Evolutionary conservation across 306 rosid genomes (phyloP).

Genomic region (Trichosanthes truncata): DNA sequence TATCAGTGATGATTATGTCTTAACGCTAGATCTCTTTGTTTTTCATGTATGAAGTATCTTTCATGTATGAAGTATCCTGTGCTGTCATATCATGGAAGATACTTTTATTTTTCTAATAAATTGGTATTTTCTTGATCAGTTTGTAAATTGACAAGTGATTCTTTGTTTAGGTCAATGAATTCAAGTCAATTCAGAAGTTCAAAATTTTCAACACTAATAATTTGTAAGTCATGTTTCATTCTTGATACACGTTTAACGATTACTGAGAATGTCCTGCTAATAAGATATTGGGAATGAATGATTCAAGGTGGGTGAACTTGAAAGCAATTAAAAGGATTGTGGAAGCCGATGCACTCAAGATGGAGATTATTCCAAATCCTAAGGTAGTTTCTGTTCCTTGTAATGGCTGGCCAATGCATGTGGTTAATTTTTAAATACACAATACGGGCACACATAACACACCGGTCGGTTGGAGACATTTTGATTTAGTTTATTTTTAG

Average conservation of each 20-base stretch:
- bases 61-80: not conserved
- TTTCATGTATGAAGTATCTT: not conserved
- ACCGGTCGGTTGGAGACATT: not conserved
- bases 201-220: constrained; percentile 97
- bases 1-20: constrained; percentile 13
- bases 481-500: too few relatives aligned
- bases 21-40: constrained; percentile 1
- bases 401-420: not conserved
- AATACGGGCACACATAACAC: not conserved
- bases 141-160: constrained; percentile 14
- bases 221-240: constrained; percentile 48
- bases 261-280: not conserved
- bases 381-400: constrained; percentile 43
- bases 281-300: constrained; percentile 20
- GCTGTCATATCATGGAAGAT: not conserved
- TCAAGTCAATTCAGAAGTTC: constrained; percentile 97
- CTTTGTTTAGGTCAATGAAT: constrained; percentile 62
- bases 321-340: constrained; percentile 86
- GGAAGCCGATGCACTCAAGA: constrained; percentile 81
- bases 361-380: constrained; percentile 98
- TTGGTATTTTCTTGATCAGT: not conserved
- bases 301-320: constrained; percentile 86
- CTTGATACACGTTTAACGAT: constrained; percentile 3
- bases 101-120: not conserved
- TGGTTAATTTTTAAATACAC: not conserved